phyloP scores from a whole-genome alignment of 2,329 filamentous ascomycete species.

The Aphanocladium album region DNA sequence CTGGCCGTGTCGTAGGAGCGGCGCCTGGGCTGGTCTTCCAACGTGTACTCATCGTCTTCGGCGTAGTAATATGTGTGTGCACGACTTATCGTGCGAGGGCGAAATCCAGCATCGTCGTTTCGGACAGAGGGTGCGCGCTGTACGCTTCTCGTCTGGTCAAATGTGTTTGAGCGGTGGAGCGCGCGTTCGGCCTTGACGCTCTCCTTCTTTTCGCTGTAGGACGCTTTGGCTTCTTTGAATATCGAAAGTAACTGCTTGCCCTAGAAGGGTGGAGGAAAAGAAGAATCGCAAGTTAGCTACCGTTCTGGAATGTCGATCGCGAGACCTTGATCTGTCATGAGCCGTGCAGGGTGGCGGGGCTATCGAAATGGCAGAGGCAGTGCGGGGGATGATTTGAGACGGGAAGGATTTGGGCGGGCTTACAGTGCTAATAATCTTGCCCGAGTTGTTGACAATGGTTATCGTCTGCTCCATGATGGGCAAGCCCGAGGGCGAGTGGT shows the following conservation, averaged over 20 bases:
- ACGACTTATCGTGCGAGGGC: neutral
- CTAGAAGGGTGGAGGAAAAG: conserved; percentile 37
- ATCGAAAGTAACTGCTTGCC: conserved; percentile 86
- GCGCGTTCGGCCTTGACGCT: conserved; percentile 63
- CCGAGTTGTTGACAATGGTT: conserved; percentile 84
- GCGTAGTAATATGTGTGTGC: conserved; percentile 20
- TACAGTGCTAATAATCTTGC: conserved; percentile 86
- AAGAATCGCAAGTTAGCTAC: conserved; percentile 3
- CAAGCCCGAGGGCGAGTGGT: neutral
- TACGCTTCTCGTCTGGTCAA: conserved; percentile 30
- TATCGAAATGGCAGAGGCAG: neutral
- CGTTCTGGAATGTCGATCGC: conserved; percentile 4
- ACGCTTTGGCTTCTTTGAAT: conserved; percentile 85
- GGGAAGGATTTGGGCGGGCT: conserved; percentile 32
- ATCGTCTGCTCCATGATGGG: conserved; percentile 59
- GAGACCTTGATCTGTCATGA: neutral
- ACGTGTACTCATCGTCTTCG: conserved; percentile 30
- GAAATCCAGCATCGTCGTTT: conserved; percentile 27
- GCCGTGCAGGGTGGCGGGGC: conserved; percentile 1
- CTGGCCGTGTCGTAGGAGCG: conserved; percentile 25
- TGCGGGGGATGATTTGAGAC: neutral
- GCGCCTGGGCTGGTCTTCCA: conserved; percentile 14
- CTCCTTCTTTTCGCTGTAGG: conserved; percentile 83
- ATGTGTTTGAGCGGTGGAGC: conserved; percentile 59
- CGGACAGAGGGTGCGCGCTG: conserved; percentile 23